Base-by-base conservation (phyloP, 495 filamentous ascomycete genomes). In the Hyaloscypha finlandica region DNA sequence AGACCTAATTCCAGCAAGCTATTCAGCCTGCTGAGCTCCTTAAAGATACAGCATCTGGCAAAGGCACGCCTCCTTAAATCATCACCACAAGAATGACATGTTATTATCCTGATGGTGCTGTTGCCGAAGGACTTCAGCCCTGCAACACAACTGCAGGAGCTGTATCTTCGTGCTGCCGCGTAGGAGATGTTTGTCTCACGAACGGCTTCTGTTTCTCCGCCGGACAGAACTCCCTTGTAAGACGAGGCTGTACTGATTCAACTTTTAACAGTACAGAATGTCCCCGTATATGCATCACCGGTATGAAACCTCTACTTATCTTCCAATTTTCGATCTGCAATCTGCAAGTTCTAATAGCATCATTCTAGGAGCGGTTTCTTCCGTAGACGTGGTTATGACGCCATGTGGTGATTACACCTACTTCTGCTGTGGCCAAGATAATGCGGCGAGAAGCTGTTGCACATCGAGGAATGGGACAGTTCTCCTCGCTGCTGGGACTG, bases 81-180 rank as follows among this genome's bases (percentile, higher is more conserved):
- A 33, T 3, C 12, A 31, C 9, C 35, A 2, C 48, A 5, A 42
- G 29, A 6, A 62, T 62, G 59, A 29, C 59, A 19, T 62, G 59
- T 16, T 62, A 42, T 16, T 62, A 48, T 62, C 59, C 59, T 19
- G 22, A 51, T 32, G 59, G 59, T 37, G 14, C 19, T 20, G 9
- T 62, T 48, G 59, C 37, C 20, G 59, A 62, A 6, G 59, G 59
- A 8, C 59, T 62, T 29, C 4, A 6, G 31, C 59, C 59, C 4
- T 62, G 59, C 59, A 62, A 62, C 22, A 45, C 32, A 45, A 62
- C 59, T 20, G 59, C 59, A 25, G 56, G 56, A 31, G 31, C 59
- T 29, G 59, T 48, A 45, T 62, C 59, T 1, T 29, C 25, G 2
- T 62, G 59, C 31, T 62, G 59, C 48, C 59, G 59, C 8, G 59